Conservation (phyloP, 2,329 filamentous ascomycete species). For the Trichoderma semiorbis region DNA sequence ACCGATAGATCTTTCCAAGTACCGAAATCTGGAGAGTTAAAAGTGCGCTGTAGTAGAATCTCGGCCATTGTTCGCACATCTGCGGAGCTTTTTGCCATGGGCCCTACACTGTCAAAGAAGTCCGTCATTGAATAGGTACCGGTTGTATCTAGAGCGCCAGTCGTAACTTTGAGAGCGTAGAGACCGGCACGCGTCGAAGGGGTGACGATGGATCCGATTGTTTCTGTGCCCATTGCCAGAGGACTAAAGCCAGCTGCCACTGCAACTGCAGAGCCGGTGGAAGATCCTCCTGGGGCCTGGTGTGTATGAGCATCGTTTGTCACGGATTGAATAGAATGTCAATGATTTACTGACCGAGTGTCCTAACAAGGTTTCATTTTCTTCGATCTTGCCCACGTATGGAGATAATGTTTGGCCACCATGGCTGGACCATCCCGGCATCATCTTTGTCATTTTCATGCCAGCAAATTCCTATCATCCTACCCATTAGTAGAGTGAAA, state of each 20-base stretch:
- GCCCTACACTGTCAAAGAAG: constrained; percentile 26
- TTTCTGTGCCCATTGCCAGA: constrained; percentile 33
- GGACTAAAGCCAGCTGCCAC: constrained; percentile 31
- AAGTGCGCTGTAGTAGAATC: constrained; percentile 4
- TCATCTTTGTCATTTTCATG: constrained; percentile 23
- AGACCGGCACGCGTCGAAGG: constrained; percentile 24
- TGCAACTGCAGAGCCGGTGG: constrained; percentile 33
- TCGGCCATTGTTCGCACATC: constrained; percentile 19
- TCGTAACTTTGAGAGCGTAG: constrained; percentile 28
- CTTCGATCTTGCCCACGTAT: constrained; percentile 24
- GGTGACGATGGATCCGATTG: constrained; percentile 30
- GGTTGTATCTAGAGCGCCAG: constrained; percentile 11
- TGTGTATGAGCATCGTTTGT: neutral
- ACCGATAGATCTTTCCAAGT: constrained; percentile 16
- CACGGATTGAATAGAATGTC: neutral
- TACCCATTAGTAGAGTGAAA: neutral
- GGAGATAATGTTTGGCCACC: constrained; percentile 30
- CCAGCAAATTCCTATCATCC: constrained; percentile 20
- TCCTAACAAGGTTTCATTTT: constrained; percentile 15
- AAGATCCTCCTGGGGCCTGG: constrained; percentile 32
- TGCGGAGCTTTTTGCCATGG: constrained; percentile 26
- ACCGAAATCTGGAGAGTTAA: neutral
- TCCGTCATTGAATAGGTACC: constrained; percentile 25
- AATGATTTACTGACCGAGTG: constrained; percentile 21
- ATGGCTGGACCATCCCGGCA: constrained; percentile 16